Conservation (phyloP, 768 basidiomycete species). For the Thelephora ganbajun region DNA sequence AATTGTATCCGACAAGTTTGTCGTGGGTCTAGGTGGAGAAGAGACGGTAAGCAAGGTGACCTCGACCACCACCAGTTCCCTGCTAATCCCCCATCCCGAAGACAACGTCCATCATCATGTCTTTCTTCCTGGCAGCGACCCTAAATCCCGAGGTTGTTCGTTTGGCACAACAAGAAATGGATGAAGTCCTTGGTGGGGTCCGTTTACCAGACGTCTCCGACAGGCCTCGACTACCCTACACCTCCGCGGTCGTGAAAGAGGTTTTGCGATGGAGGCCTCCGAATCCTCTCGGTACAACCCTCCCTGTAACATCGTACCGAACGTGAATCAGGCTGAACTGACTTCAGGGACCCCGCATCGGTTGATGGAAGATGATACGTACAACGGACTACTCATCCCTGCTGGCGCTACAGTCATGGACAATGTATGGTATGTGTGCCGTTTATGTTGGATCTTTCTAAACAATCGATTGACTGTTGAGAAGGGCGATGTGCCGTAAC, state of each 20-base stretch:
- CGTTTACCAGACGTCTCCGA: conserved; percentile 11
- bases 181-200: conserved; percentile 8
- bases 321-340: neutral
- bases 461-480: neutral
- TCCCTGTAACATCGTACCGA: neutral
- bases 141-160: conserved; percentile 11
- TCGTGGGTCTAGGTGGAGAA: conserved; percentile 1
- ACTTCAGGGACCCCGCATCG: conserved; percentile 45
- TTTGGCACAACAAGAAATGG: conserved; percentile 14
- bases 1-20: neutral
- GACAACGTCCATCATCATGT: conserved; percentile 6
- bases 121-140: conserved; percentile 10
- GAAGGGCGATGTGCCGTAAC: conserved; percentile 4
- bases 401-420: conserved; percentile 40
- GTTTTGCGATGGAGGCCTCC: conserved; percentile 12
- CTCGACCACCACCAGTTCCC: neutral
- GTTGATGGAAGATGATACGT: conserved; percentile 51
- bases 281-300: conserved; percentile 7
- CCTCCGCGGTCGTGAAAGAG: conserved; percentile 13
- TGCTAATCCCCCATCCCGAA: neutral
- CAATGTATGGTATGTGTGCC: conserved; percentile 12
- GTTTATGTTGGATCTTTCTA: neutral
- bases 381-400: conserved; percentile 42
- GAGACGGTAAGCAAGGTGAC: conserved; percentile 3
- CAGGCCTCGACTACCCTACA: conserved; percentile 11